Evolutionary conservation across 345 rosid genomes (phyloP).

Genomic region (Eucalyptus marginata): DNA sequence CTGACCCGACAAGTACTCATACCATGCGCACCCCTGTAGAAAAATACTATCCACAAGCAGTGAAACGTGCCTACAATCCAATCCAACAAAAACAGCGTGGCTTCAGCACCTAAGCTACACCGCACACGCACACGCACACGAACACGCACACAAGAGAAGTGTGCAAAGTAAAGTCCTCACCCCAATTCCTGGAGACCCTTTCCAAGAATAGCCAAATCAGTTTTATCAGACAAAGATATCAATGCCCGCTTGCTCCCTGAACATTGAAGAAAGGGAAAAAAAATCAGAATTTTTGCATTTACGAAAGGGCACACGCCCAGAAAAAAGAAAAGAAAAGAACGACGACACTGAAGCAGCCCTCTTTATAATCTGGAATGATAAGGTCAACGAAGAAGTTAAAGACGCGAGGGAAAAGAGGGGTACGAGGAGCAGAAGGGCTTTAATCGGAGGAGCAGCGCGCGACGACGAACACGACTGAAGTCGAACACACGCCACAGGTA

Average conservation of each 20-base stretch:
- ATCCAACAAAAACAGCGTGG: not conserved
- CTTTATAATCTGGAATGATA: not conserved
- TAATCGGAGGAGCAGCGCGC: not conserved
- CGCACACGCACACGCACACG: no score
- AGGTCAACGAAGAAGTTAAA: not conserved
- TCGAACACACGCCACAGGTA: not conserved
- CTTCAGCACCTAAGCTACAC: not conserved
- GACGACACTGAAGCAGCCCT: no score
- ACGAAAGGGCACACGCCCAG: not conserved
- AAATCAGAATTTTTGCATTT: not conserved
- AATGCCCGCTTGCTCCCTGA: constrained; percentile 64
- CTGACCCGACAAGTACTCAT: not conserved
- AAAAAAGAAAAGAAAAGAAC: no score
- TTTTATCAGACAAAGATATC: constrained; percentile 83
- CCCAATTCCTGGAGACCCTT: no score
- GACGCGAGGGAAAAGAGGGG: not conserved
- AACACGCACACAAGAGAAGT: no score
- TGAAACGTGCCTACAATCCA: not conserved
- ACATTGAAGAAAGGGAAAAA: not conserved
- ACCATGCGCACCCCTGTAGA: not conserved
- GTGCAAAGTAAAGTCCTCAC: no score
- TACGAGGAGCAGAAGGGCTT: not conserved
- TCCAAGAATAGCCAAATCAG: not conserved
- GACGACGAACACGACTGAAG: not conserved
- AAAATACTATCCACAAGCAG: not conserved